Base-by-base conservation (phyloP, 139 green algal species). In the Picocystis salinarum region DNA sequence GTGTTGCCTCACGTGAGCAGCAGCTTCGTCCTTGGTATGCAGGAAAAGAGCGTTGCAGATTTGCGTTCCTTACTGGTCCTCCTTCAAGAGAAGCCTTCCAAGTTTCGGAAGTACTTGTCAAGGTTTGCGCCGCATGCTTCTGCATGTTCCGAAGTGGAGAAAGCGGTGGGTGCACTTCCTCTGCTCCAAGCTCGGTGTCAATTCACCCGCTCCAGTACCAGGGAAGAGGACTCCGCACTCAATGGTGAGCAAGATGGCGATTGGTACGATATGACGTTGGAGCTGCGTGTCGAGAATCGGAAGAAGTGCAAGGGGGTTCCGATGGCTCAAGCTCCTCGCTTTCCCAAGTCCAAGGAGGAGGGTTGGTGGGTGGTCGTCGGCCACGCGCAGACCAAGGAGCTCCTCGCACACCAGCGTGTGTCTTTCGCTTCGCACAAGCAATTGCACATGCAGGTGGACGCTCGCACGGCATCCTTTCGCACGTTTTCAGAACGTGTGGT, bases 331-430 rank as follows among this genome's bases (percentile, higher is more conserved):
- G 36, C 36, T 7, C 36, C 36, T 10, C 7, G 36, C 6, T 64
- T 64, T 10, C 56, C 45, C 9, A 64, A 82, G 70, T 48, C 75
- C 13, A 94, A 96, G 55, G 81, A 97, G 50, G 86, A 94, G 55
- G 80, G 86, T 2, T 97, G 86, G 86, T 97, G 79, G 73, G 40
- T 94, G 34, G 48, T 94, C 34, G 39, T 80, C 23, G 83, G 72
- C 1, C 48, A 79, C 45, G 15, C 30, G 0, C 22, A 4, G 20
- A 74, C 55, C 0, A 40, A 64, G 4, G 76, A 91, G 66, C 65
- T 96, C 49, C 50, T 82, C 3, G 80, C 75, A 0, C 31, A 95
- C 17, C 81, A 80, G 56, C 65, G 86, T 7, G 33, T 94, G 26
- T 71, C 44, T 20, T 77, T 91, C 52, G 50, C 40, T n/a, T n/a